Conservation (phyloP, 441 rosid species). For the Hura crepitans region DNA sequence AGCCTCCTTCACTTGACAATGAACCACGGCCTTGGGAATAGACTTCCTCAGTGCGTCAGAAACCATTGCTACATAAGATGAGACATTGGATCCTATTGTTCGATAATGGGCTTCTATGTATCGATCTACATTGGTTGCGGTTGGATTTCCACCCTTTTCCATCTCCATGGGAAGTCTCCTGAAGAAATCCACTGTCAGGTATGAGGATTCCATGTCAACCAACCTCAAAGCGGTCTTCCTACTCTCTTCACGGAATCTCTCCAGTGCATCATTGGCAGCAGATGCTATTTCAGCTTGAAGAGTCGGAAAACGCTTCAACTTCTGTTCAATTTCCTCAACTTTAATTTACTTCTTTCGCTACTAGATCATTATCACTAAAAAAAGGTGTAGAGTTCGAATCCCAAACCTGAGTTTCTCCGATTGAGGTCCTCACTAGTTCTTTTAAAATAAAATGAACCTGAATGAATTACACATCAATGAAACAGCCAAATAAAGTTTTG, state of each 20-base stretch:
- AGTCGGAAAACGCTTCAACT: constrained; percentile 77
- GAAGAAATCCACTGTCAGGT: constrained; percentile 81
- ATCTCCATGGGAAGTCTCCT: constrained; percentile 70
- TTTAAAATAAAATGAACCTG: constrained; percentile 77
- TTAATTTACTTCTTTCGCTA: not conserved
- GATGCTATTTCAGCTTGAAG: constrained; percentile 70
- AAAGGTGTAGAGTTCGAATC: not conserved
- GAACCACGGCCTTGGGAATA: constrained; percentile 79
- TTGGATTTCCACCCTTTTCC: constrained; percentile 49
- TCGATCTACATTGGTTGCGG: constrained; percentile 38
- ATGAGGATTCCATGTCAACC: constrained; percentile 92
- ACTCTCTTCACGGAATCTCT: constrained; percentile 75
- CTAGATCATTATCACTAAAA: not conserved
- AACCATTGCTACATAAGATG: constrained; percentile 70
- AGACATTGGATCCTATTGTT: constrained; percentile 70
- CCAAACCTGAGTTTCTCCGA: constrained; percentile 69
- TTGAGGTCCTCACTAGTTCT: constrained; percentile 81
- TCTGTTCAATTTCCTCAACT: constrained; percentile 42
- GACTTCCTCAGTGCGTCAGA: constrained; percentile 61
- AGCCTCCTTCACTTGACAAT: constrained; percentile 81
- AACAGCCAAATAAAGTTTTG: not conserved
- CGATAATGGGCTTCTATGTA: constrained; percentile 67
- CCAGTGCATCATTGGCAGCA: constrained; percentile 64
- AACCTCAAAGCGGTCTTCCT: constrained; percentile 62
- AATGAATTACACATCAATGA: constrained; percentile 8